Percentiles rank a stretch among this genome's conserved stretches.
Conservation (phyloP, 345 rosid genomes). For the Aquilaria malaccensis region DNA sequence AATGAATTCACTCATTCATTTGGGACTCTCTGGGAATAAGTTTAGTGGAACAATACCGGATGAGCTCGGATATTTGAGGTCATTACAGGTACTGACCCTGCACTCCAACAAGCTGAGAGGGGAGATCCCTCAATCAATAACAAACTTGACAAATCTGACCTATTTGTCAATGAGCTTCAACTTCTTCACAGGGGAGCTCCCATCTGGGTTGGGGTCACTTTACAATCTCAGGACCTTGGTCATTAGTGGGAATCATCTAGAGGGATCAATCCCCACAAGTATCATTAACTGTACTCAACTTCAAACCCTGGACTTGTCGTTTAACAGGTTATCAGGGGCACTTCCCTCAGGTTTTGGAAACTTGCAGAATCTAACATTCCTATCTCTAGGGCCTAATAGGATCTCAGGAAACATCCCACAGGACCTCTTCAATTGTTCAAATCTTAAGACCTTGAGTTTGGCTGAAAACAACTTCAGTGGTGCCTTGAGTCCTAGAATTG, state of each 20-base stretch:
- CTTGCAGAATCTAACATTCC: constrained; percentile 39
- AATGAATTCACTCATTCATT: constrained; percentile 39
- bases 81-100: constrained; percentile 51
- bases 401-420: constrained; percentile 70
- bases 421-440: constrained; percentile 69
- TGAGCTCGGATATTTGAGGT: constrained; percentile 47
- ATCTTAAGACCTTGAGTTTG: constrained; percentile 27
- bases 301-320: constrained; percentile 25
- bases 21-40: constrained; percentile 62
- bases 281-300: constrained; percentile 65
- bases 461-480: constrained; percentile 52
- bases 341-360: constrained; percentile 60
- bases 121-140: constrained; percentile 53
- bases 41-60: constrained; percentile 48
- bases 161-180: constrained; percentile 52
- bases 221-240: constrained; percentile 57
- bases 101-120: constrained; percentile 60
- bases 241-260: constrained; percentile 38
- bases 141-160: constrained; percentile 57
- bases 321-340: constrained; percentile 41
- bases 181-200: constrained; percentile 54
- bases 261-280: constrained; percentile 68
- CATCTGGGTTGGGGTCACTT: constrained; percentile 53
- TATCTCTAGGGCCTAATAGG: constrained; percentile 36
- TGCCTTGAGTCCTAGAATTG: constrained; percentile 42